Evolutionary conservation across 768 basidiomycete genomes (phyloP).

Genomic region (Mycena venus): DNA sequence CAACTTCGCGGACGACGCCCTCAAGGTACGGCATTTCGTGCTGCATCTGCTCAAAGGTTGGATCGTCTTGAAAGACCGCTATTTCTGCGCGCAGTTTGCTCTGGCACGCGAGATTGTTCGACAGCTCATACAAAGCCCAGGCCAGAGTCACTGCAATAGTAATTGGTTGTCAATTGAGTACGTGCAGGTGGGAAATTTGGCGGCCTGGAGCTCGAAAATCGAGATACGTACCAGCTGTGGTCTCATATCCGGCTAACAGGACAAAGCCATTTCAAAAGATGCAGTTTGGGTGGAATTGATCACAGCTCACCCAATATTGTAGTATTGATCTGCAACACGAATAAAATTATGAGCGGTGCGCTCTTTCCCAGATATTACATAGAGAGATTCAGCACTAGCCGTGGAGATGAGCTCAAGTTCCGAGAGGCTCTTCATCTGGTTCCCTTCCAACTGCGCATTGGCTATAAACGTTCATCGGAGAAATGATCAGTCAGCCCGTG

Average conservation of each 20-base stretch:
- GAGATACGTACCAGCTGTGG: background rate
- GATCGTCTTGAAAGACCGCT: background rate
- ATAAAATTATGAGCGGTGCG: background rate
- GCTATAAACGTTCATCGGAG: background rate
- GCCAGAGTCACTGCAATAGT: background rate
- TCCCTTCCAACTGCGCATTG: background rate
- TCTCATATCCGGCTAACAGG: background rate
- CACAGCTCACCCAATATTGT: background rate
- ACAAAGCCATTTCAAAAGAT: background rate
- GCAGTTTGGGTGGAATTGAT: background rate
- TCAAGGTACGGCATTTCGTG: background rate
- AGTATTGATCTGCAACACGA: background rate
- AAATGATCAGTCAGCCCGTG: background rate
- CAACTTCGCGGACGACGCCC: background rate
- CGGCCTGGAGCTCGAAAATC: background rate
- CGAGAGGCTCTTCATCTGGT: background rate
- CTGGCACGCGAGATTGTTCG: background rate
- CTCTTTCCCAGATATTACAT: background rate
- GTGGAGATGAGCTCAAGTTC: background rate
- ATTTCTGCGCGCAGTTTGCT: background rate
- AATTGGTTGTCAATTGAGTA: background rate
- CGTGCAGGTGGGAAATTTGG: background rate
- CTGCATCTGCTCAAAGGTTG: background rate
- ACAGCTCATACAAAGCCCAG: background rate
- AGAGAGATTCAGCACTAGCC: background rate